A percentile compares a stretch with the other conserved stretches of the same genome.
Evolutionary conservation across 805 yeast genomes (phyloP).

Genomic region (Yamadazyma phyllophila): DNA sequence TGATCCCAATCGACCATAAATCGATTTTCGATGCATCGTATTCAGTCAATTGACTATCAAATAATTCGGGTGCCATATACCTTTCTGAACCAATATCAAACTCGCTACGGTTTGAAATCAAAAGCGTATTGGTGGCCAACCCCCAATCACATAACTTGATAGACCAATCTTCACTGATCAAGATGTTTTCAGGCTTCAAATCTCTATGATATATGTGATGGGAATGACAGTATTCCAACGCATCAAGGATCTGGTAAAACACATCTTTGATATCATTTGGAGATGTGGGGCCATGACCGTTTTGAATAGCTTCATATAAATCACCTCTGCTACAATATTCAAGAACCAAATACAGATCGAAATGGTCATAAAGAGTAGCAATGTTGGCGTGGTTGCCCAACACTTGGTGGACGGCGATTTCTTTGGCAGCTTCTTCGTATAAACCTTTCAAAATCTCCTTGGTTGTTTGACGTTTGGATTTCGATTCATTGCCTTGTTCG

Average conservation of each 20-base stretch:
- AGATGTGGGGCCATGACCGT: conserved; percentile 58
- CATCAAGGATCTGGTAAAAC: conserved; percentile 48
- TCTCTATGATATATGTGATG: conserved; percentile 53
- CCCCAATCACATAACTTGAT: conserved; percentile 61
- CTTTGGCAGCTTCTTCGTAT: conserved; percentile 62
- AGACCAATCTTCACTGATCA: conserved; percentile 55
- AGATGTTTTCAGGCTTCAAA: conserved; percentile 56
- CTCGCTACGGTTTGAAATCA: conserved; percentile 52
- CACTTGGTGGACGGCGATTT: conserved; percentile 61
- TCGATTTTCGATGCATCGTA: conserved; percentile 83
- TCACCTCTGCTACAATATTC: conserved; percentile 90
- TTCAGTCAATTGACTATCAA: conserved; percentile 55
- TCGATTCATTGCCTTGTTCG: conserved; percentile 1
- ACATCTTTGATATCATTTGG: conserved; percentile 57
- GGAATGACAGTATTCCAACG: conserved; percentile 50
- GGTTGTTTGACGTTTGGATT: conserved; percentile 10
- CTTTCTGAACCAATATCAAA: conserved; percentile 88
- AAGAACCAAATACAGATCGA: conserved; percentile 54
- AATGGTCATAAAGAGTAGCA: conserved; percentile 45
- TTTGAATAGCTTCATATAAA: conserved; percentile 73
- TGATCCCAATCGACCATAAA: conserved; percentile 87
- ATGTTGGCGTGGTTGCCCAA: conserved; percentile 53
- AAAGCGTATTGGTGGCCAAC: conserved; percentile 49
- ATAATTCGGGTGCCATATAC: conserved; percentile 93
- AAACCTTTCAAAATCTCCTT: conserved; percentile 27